Percentiles rank a stretch among this genome's conserved stretches.
Evolutionary conservation across 2,329 filamentous ascomycete species (phyloP).

Genomic region (Fusarium palustre): DNA sequence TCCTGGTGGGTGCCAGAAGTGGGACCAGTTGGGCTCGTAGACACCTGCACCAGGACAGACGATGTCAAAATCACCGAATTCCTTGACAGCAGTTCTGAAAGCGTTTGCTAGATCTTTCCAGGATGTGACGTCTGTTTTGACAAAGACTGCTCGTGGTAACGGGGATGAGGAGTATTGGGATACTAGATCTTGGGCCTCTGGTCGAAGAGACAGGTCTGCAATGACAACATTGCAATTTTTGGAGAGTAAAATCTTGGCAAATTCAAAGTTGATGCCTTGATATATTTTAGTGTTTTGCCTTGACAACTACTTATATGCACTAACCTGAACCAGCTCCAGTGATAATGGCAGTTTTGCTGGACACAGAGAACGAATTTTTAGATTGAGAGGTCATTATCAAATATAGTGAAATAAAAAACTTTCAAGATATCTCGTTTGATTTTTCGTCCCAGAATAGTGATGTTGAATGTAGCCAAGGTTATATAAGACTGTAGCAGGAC

Average conservation of each 20-base stretch:
- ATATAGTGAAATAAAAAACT: fast-evolving
- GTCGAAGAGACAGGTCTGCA: conserved; percentile 57
- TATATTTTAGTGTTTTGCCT: fast-evolving
- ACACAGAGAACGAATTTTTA: conserved; percentile 33
- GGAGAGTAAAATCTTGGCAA: conserved; percentile 57
- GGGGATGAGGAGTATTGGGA: conserved; percentile 32
- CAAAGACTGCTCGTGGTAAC: conserved; percentile 54
- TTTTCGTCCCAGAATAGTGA: fast-evolving
- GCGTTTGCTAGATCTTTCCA: conserved; percentile 55
- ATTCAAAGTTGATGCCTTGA: conserved; percentile 49
- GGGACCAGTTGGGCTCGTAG: conserved; percentile 59
- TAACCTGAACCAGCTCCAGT: conserved; percentile 40
- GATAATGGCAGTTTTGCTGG: conserved; percentile 36
- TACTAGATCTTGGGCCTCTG: conserved; percentile 55
- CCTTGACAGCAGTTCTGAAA: conserved; percentile 50
- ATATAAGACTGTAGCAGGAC: not conserved
- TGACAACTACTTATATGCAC: fast-evolving
- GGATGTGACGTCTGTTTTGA: conserved; percentile 58
- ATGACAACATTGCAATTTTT: conserved; percentile 59
- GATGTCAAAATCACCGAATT: conserved; percentile 57
- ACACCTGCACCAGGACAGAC: conserved; percentile 61
- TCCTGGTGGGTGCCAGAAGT: conserved; percentile 58
- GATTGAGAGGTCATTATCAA: conserved; percentile 14
- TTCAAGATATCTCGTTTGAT: fast-evolving
- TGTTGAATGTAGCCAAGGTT: not conserved